Evolutionary conservation across 371 early-diverging fungal genomes (phyloP), one percentile per base, ranked within the genome.

Genomic region (Capniomyces stellatus): DNA sequence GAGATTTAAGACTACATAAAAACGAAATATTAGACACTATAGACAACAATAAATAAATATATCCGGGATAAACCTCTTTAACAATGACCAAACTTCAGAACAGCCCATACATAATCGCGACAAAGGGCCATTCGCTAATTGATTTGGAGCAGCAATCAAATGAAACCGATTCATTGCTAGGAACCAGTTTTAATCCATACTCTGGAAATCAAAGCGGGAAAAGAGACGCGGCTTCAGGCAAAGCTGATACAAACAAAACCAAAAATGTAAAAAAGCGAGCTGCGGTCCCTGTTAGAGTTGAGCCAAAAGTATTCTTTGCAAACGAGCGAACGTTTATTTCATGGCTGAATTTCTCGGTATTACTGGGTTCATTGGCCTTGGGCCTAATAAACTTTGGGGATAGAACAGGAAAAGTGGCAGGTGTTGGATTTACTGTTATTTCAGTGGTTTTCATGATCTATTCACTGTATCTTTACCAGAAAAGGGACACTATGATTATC

Each of bases 291-390:
- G 80, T 90, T 23, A 79, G 97, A n/a, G 87, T 98, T 2, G 99
- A 99, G 59, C 99, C 99, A 46, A 99, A 99, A 71, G 98, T 96
- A 18, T 98, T 85, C 70, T 98, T 99, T 76, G 99, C 99, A 52
- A 99, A 99, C 64, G 99, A 99, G 71, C 79, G 99, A 51, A 99
- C 99, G 1, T 99, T 98, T 64, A 74, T 99, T 46, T 83, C 92
- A 4, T 87, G 87, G 87, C 76, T 87, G 64, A 75, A 82, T 59
- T 77, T 87, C 64, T 75, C 83, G 4, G 75, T 81, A 1, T 63
- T 86, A 47, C 63, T 91, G 18, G 81, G 82, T 2, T 82, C 81
- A 22, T 71, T 91, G 13, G 77, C 87, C 15, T 58, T 91, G 48
- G 90, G 86, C 0, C 57, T 91, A 30, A 70, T 91, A 48, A 91